Evolutionary conservation across 441 rosid species (phyloP).

Genomic region (Geranium incanum): DNA sequence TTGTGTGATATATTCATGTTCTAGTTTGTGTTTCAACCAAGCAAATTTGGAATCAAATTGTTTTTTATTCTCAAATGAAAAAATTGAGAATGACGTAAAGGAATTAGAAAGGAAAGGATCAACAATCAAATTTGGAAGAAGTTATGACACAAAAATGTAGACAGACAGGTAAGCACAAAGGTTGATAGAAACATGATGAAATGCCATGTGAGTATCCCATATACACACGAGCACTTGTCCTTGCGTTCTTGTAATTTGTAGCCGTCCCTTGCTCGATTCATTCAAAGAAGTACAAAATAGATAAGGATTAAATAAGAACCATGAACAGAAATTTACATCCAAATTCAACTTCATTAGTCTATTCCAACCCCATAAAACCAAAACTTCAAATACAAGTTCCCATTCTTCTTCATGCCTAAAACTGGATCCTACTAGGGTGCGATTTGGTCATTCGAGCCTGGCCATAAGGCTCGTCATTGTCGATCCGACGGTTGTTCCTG

Average conservation of each 20-base stretch:
- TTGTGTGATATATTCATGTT: too few relatives aligned
- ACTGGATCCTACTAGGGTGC: conserved; percentile 55
- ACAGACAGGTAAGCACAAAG: too few relatives aligned
- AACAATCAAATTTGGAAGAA: too few relatives aligned
- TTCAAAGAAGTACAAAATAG: neutral
- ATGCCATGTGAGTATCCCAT: neutral
- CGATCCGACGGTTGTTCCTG: conserved; percentile 64
- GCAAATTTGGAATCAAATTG: too few relatives aligned
- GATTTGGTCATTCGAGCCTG: conserved; percentile 69
- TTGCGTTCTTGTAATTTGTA: neutral
- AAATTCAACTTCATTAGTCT: conserved; percentile 7
- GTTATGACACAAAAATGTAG: too few relatives aligned
- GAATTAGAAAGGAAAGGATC: too few relatives aligned
- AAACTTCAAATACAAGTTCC: conserved; percentile 1
- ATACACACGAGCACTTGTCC: neutral
- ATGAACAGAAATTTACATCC: neutral
- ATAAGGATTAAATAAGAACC: neutral
- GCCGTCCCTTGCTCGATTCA: neutral
- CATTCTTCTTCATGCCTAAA: conserved; percentile 19
- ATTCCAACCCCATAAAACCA: conserved; percentile 13
- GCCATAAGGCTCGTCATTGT: conserved; percentile 67
- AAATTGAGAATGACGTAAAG: too few relatives aligned
- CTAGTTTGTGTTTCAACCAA: too few relatives aligned
- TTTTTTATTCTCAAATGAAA: too few relatives aligned
- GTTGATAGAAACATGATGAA: too few relatives aligned